Base-by-base conservation (phyloP, 371 early-diverging fungal genomes). In the Mucor ambiguus region DNA sequence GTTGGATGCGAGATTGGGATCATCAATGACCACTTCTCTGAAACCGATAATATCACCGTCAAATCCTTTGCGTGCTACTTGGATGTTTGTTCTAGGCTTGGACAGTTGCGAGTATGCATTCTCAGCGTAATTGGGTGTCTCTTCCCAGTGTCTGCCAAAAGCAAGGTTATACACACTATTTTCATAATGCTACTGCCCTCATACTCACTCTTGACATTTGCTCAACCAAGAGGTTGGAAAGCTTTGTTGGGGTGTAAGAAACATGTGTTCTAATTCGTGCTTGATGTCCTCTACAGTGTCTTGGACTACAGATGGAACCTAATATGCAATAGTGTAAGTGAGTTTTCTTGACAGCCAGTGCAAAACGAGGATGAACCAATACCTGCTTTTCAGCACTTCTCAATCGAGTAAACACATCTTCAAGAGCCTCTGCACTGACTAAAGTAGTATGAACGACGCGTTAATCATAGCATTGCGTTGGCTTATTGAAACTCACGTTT, bases 21-120 rank as follows among this genome's bases (percentile, higher is more conserved):
- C 73, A 2, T 77, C 71, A 16, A 79, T 49, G 11, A 71, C 63
- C 0, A 73, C 66, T 67, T 87, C 87, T 33, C 63, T 75, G 58
- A 81, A 87, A 11, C 88, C 85, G 26, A 72, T 63, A 24, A 86
- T 72, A 41, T 78, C 78, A 8, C 88, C 86, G 63, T 84, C 83
- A 32, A 78, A 83, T 20, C 85, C 86, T 26, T 73, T 76, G 20
- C 87, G 84, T 5, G 70, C 78, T 9, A 82, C 72, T 38, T 78
- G 67, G 16, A 87, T 67, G 0, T 68, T 66, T 18, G 85, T 80
- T 9, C 78, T 75, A 1, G 84, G 79, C 22, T 83, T 84, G 0
- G 83, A 72, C 8, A 83, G 65, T 43, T 84, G 84, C 22, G 80
- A 66, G 32, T 80, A 72, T 9, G 77, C 70, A 29, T 85, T 76